Percentiles rank a stretch among this genome's conserved stretches.
These are phyloP conservation scores for Coniferiporia sulphurascens DNA, from an alignment of 1,284 basidiomycete species.

Conservation along the genomic window DNA sequence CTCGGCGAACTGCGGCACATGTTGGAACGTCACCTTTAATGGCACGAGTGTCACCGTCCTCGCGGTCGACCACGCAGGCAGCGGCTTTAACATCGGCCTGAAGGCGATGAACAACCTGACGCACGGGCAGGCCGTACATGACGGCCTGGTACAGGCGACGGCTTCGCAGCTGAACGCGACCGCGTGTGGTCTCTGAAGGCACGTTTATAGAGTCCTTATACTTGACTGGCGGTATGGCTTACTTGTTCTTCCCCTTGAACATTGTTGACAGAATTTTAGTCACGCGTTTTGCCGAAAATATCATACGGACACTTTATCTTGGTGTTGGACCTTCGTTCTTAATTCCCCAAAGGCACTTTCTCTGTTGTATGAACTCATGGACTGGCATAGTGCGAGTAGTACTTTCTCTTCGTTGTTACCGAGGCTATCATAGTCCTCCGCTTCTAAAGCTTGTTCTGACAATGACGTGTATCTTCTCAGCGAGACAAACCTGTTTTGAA, in stretches of 20 bases:
- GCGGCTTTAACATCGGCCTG: conserved; percentile 36
- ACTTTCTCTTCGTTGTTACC: neutral
- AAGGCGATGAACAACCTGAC: conserved; percentile 22
- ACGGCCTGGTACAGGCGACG: conserved; percentile 19
- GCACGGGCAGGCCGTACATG: conserved; percentile 15
- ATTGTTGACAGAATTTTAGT: too few relatives aligned
- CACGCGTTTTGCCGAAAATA: neutral
- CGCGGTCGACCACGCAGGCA: conserved; percentile 36
- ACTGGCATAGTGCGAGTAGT: neutral
- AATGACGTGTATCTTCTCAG: too few relatives aligned
- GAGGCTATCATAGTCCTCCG: too few relatives aligned
- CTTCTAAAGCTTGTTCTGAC: too few relatives aligned
- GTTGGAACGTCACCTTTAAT: conserved; percentile 42
- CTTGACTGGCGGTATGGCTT: neutral
- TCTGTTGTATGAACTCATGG: too few relatives aligned
- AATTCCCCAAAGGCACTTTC: neutral
- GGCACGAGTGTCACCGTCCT: conserved; percentile 33
- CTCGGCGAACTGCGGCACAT: conserved; percentile 43
- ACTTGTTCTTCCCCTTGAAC: neutral
- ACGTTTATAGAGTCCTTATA: neutral
- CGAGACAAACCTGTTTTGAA: too few relatives aligned
- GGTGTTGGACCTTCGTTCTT: neutral
- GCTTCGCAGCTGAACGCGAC: conserved; percentile 15
- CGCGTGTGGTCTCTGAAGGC: conserved; percentile 19
- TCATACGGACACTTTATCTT: neutral